Evolutionary conservation across 495 filamentous ascomycete species (phyloP).

Genomic region (Penicillium bialowiezense): DNA sequence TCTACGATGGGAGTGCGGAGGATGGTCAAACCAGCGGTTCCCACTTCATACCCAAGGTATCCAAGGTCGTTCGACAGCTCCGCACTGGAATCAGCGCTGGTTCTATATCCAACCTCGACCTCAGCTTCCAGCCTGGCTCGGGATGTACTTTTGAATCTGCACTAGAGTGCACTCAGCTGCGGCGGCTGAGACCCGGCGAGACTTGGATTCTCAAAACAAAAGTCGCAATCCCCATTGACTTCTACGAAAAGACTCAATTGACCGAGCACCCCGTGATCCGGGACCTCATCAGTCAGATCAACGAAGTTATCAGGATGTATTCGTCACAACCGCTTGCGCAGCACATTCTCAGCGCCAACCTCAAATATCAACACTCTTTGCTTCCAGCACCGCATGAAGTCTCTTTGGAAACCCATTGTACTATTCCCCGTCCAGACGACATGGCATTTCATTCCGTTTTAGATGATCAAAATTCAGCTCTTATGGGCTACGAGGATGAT

Average conservation of each 20-base stretch:
- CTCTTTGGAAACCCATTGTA: conserved; percentile 16
- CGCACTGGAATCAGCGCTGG: conserved; percentile 24
- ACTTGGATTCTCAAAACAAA: conserved; percentile 21
- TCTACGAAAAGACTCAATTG: not conserved
- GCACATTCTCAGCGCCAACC: conserved; percentile 15
- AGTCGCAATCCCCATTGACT: conserved; percentile 9
- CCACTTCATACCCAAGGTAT: conserved; percentile 18
- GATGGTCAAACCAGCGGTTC: conserved; percentile 2
- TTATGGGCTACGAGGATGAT: not conserved
- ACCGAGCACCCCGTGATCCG: conserved; percentile 8
- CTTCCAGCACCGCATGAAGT: conserved; percentile 11
- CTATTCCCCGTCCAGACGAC: conserved; percentile 7
- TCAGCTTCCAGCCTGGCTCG: conserved; percentile 7
- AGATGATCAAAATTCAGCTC: not conserved
- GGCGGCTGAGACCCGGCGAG: conserved; percentile 23
- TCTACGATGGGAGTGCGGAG: conserved; percentile 8
- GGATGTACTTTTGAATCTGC: conserved; percentile 16
- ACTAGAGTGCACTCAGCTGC: too few relatives aligned
- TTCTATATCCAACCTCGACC: conserved; percentile 11
- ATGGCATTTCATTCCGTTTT: not conserved
- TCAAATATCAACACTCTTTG: conserved; percentile 22
- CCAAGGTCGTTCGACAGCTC: conserved; percentile 19
- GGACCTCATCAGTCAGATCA: conserved; percentile 17
- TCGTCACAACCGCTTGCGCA: conserved; percentile 12
- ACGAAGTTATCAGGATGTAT: conserved; percentile 13